Conservation (phyloP, 192 early-diverging fungal species). For the Coemansia brasiliensis region DNA sequence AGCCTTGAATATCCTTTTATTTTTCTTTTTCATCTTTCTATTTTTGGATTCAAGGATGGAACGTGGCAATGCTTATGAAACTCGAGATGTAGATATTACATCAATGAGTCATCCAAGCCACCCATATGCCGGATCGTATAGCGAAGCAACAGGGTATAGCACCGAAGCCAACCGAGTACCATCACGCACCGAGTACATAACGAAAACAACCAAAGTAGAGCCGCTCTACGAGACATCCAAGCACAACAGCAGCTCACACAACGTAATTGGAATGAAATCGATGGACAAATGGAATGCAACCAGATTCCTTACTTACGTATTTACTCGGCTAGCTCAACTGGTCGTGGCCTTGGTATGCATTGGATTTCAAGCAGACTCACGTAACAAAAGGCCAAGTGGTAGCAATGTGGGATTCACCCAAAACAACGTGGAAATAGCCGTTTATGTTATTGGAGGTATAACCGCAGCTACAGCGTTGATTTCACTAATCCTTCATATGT, state of each 20-base stretch:
- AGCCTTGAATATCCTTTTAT: too few species aligned
- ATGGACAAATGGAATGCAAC: conserved; percentile 31
- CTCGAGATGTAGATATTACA: conserved; percentile 22
- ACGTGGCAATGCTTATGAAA: neutral
- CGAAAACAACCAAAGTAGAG: conserved; percentile 4
- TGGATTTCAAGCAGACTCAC: conserved; percentile 32
- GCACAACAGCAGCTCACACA: neutral
- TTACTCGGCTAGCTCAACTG: conserved; percentile 25
- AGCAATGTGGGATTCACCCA: conserved; percentile 9
- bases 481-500: conserved; percentile 33
- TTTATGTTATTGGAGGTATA: conserved; percentile 25
- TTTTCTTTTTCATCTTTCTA: too few species aligned
- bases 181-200: neutral
- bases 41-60: too few species aligned
- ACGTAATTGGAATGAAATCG: conserved; percentile 23
- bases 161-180: neutral
- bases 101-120: conserved; percentile 24
- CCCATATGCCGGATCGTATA: conserved; percentile 38
- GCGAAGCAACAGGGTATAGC: conserved; percentile 25
- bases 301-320: conserved; percentile 30
- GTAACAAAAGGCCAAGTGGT: conserved; percentile 15
- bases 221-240: neutral
- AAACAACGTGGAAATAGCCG: conserved; percentile 30
- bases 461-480: conserved; percentile 25
- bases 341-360: conserved; percentile 37